Base-by-base conservation (phyloP, 441 rosid species). In the Gossypium armourianum region DNA sequence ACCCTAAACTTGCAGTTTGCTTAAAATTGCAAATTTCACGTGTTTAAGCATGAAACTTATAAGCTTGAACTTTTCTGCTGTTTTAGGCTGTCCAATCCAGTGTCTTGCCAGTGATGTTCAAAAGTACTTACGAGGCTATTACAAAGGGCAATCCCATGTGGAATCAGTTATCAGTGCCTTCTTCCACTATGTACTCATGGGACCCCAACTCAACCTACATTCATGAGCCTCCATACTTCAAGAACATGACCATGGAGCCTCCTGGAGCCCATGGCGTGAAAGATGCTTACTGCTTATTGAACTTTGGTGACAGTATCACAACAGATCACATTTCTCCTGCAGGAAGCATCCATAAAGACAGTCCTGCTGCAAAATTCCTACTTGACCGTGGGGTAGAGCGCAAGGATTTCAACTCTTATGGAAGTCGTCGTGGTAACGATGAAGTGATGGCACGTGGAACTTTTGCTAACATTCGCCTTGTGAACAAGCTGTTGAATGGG, bases 321-420 rank as follows among this genome's bases (percentile, higher is more conserved):
- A 95, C 99, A 2, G 97, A 95, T 82, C 99, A 95, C 79, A 92
- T 92, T 54, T 95, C 99, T 53, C 99, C 99, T 3, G 99, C 99
- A 26, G 97, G 99, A 68, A 92, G 84, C 81, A 95, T 95, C 83
- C 93, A 95, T 62, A 92, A 89, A 76, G 99, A 95, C 75, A 92
- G 97, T 77, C 96, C 97, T 1, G 90, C 99, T 66, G 99, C 99
- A 17, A 89, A 88, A 76, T 95, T 2, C 72, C 97, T 95, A 76
- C 78, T 92, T 20, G 97, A 89, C 65, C 88, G 82, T 52, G 96
- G 95, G 20, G 99, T 95, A 72, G 96, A 89, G 0, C 87, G 80
- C 66, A 88, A 79, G 79, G 97, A 95, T 82, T 92, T 95, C 75
- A 95, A 92, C 78, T 90, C 97, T 4, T 95, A 95, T 64, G 97